Evolutionary conservation across 768 basidiomycete species (phyloP).

Genomic region (Lactarius trivialis): DNA sequence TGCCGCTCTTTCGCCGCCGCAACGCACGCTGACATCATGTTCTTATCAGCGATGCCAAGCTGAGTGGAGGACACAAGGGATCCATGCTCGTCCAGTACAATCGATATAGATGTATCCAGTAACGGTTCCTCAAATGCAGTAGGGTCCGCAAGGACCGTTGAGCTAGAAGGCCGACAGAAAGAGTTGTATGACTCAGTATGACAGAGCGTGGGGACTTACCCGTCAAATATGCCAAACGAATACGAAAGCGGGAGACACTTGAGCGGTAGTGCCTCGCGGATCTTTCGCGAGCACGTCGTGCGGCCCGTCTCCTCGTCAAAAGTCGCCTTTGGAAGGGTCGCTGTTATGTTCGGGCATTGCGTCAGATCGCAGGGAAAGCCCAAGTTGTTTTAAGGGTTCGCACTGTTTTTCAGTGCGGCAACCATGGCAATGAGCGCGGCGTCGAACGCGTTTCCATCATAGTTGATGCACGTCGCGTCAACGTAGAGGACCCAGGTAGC

Average conservation of each 20-base stretch:
- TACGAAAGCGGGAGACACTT: slow-evolving; percentile 41
- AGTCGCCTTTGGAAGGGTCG: slow-evolving; percentile 60
- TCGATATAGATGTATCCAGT: slow-evolving; percentile 61
- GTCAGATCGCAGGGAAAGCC: background rate
- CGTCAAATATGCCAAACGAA: slow-evolving; percentile 80
- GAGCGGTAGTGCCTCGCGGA: slow-evolving; percentile 42
- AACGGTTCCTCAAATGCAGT: slow-evolving; percentile 88
- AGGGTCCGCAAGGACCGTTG: slow-evolving; percentile 70
- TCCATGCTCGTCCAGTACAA: slow-evolving; percentile 49
- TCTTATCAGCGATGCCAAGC: slow-evolving; percentile 40
- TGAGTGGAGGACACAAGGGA: slow-evolving; percentile 49
- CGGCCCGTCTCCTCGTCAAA: slow-evolving; percentile 61
- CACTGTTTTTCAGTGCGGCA: slow-evolving; percentile 80
- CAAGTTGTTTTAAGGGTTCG: slow-evolving; percentile 27
- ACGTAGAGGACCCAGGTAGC: slow-evolving; percentile 93
- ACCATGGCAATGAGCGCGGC: slow-evolving; percentile 84
- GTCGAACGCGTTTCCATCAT: slow-evolving; percentile 94
- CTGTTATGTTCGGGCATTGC: slow-evolving; percentile 33
- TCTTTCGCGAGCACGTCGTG: slow-evolving; percentile 54
- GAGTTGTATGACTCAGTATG: background rate
- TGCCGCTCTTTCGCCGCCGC: slow-evolving; percentile 29
- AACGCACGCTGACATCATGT: slow-evolving; percentile 36
- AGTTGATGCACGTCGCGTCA: slow-evolving; percentile 93
- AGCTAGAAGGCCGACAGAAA: slow-evolving; percentile 33
- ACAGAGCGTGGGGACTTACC: slow-evolving; percentile 39